phyloP scores from a whole-genome alignment of 148 eudicot species.

The Rhododendron griersonianum region DNA sequence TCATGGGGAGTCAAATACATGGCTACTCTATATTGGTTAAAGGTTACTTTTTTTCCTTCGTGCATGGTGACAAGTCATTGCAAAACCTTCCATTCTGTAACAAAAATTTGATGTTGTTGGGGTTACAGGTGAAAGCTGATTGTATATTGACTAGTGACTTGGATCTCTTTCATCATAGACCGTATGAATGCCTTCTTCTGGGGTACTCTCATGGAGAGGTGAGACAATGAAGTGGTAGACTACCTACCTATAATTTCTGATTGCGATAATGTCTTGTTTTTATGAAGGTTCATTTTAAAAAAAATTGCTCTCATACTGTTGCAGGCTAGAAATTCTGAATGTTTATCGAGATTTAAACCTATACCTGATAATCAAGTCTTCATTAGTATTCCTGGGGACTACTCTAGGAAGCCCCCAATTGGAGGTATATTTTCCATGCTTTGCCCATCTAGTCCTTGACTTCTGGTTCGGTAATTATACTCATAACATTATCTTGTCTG shows the following conservation, averaged over 20 bases:
- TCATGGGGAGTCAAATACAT: conserved; percentile 81
- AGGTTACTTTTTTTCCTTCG: conserved; percentile 35
- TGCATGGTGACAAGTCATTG: not conserved
- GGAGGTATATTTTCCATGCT: conserved; percentile 50
- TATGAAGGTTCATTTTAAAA: not conserved
- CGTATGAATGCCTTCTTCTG: conserved; percentile 91
- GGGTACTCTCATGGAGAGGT: conserved; percentile 55
- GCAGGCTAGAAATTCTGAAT: conserved; percentile 44
- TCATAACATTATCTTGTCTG: not conserved
- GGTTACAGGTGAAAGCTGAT: conserved; percentile 71
- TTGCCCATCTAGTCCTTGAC: not conserved
- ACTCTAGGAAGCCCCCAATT: conserved; percentile 93
- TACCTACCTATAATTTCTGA: conserved; percentile 1
- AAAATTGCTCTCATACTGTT: conserved; percentile 1
- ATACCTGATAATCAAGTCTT: conserved; percentile 59
- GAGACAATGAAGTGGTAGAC: conserved; percentile 10
- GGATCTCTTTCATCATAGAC: conserved; percentile 94
- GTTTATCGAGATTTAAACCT: conserved; percentile 17
- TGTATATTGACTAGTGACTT: conserved; percentile 76
- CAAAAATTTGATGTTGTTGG: not conserved
- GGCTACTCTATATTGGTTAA: conserved; percentile 82
- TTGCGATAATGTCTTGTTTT: not conserved
- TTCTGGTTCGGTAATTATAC: not conserved
- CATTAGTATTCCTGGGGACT: conserved; percentile 85
- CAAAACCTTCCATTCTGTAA: not conserved